A percentile compares a stretch with the other conserved stretches of the same genome.
Evolutionary conservation across 1,139 yeast species (phyloP).

Genomic region (Geotrichum candidum): DNA sequence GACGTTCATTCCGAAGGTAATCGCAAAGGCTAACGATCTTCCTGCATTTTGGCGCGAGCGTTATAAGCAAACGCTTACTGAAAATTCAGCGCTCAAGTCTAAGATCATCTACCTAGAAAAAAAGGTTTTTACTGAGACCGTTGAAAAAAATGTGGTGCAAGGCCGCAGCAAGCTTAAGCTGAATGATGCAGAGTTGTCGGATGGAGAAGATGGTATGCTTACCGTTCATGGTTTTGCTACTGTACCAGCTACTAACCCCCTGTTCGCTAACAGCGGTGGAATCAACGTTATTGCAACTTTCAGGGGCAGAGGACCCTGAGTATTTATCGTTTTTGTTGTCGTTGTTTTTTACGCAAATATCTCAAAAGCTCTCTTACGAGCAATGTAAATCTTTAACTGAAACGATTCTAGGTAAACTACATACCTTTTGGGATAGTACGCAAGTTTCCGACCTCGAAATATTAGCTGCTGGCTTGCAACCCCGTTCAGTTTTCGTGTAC

Average conservation of each 20-base stretch:
- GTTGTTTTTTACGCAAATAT: neutral
- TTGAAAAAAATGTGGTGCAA: neutral
- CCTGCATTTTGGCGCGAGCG: constrained; percentile 13
- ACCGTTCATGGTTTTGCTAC: neutral
- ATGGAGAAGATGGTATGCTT: neutral
- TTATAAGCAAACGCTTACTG: constrained; percentile 5
- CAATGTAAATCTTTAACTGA: neutral
- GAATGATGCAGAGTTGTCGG: neutral
- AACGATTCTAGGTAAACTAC: neutral
- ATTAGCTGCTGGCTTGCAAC: neutral
- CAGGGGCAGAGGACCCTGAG: neutral
- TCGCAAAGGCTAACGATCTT: constrained; percentile 10
- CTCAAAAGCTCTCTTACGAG: neutral
- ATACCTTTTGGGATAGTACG: neutral
- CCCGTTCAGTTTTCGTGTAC: neutral
- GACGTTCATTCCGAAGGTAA: neutral
- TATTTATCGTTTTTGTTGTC: neutral
- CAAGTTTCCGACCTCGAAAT: neutral
- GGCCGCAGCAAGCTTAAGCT: neutral
- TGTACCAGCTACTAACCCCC: neutral
- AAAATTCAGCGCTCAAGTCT: neutral
- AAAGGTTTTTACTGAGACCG: neutral
- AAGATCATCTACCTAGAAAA: neutral
- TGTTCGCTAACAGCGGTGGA: neutral
- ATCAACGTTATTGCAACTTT: neutral